Conservation (phyloP, 371 early-diverging fungal genomes). For the Fennellomyces sp. region DNA sequence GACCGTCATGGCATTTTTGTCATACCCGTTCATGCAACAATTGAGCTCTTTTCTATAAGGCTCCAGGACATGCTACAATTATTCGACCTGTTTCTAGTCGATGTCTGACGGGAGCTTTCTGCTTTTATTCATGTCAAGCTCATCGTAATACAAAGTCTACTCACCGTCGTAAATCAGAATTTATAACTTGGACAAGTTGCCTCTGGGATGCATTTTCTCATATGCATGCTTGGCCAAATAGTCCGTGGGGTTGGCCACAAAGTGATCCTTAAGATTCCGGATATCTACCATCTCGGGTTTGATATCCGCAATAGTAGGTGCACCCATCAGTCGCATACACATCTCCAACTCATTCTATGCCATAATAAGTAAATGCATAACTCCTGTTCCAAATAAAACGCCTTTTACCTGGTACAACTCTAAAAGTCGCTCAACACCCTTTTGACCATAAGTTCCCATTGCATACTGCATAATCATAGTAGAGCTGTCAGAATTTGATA, state of each 20-base stretch:
- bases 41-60: too few species aligned
- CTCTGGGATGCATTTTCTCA: conserved; percentile 44
- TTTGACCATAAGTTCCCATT: conserved; percentile 73
- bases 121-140: too few species aligned
- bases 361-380: conserved; percentile 34
- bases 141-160: too few species aligned
- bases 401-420: conserved; percentile 61
- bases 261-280: conserved; percentile 53
- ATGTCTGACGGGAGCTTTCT: too few species aligned
- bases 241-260: conserved; percentile 44
- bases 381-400: conserved; percentile 35
- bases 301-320: conserved; percentile 61
- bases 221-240: conserved; percentile 41
- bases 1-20: too few species aligned
- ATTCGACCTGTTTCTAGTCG: too few species aligned
- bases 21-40: too few species aligned
- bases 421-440: conserved; percentile 74
- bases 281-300: conserved; percentile 61
- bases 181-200: conserved; percentile 39
- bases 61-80: too few species aligned
- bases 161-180: too few species aligned
- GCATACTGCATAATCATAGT: conserved; percentile 46
- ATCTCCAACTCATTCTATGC: conserved; percentile 69
- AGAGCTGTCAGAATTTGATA: background rate
- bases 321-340: conserved; percentile 79